Base-by-base conservation (phyloP, 1,284 basidiomycete species). In the Leccinum pallidistipes region DNA sequence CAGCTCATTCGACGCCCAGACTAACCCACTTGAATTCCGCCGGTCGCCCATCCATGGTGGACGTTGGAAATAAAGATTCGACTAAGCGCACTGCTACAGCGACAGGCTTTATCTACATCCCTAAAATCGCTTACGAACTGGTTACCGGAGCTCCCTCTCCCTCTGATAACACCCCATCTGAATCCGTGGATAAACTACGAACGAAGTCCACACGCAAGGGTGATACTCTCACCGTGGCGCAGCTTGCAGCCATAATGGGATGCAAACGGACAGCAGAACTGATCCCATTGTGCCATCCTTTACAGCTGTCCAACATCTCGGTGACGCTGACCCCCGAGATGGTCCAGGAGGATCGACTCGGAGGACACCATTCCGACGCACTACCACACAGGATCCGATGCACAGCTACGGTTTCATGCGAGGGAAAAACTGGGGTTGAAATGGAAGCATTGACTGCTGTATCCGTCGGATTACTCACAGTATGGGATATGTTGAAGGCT, bases 401-500 rank as follows among this genome's bases (percentile, higher is more conserved):
- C 66, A 74, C 76, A 34, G 88, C 87, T 27, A 88, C 84, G 6
- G 88, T 91, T 27, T 81, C 85, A 47, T 91, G 89, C 67, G 84
- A 88, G 68, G 91, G 91, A 1, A 88, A 87, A 72, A 94, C 92
- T 5, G 94, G 94, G 0, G 94, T 95, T 27, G 94, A 96, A 79
- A 96, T 96, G 93, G 94, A 96, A 77, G 94, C 94, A n/a, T 73
- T 96, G 61, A 93, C 90, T 24, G 90, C 88, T 21, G 92, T 92
- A 12, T 89, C 86, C 5, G 80, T 90, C n/a, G 88, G 88, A 4
- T 80, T 92, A 49, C 77, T 95, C 63, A 94, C 92, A 1, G 85
- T 95, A 21, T 95, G 93, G 94, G 94, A 95, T 71, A 95, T 95
- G 93, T 80, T 94, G 50, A 95, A 96, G 76, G 91, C 91, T 6